A percentile compares a stretch with the other conserved stretches of the same genome.
phyloP scores from a whole-genome alignment of 108 stramenopile species.

The Bacterosira constricta region DNA sequence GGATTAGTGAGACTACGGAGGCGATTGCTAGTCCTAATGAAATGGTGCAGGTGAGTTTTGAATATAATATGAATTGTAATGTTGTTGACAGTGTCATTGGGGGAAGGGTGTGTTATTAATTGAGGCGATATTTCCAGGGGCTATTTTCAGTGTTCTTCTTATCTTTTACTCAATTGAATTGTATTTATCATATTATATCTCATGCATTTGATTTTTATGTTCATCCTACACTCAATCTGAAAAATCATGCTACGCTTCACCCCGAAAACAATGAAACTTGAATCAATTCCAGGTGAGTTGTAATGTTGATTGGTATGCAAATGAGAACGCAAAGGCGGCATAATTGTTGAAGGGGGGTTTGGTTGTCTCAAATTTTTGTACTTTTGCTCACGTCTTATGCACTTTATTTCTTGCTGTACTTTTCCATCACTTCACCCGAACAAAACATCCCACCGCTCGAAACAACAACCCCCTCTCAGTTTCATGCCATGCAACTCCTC shows the following conservation, averaged over 20 bases:
- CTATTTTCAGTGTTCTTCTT: background rate
- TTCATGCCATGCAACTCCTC: slow-evolving; percentile 98
- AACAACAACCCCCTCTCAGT: slow-evolving; percentile 44
- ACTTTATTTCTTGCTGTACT: background rate
- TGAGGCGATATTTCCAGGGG: background rate
- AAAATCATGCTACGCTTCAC: no score
- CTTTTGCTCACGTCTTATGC: background rate
- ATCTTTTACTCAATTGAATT: background rate
- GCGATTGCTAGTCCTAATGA: slow-evolving; percentile 90
- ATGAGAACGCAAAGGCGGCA: background rate
- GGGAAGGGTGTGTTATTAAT: background rate
- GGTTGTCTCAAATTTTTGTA: background rate
- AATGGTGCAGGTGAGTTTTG: slow-evolving; percentile 90
- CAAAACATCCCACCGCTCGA: no score
- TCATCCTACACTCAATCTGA: background rate
- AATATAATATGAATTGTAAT: background rate
- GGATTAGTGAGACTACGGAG: slow-evolving; percentile 96
- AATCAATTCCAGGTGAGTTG: background rate
- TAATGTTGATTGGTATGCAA: background rate
- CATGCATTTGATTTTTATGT: background rate
- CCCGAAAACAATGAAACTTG: no score
- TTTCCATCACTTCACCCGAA: background rate
- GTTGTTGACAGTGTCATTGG: background rate
- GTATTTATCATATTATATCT: background rate
- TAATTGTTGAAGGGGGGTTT: background rate